These are phyloP conservation scores for Phytophthora europaea DNA, from an alignment of 352 stramenopile species.

Conservation along the genomic window DNA sequence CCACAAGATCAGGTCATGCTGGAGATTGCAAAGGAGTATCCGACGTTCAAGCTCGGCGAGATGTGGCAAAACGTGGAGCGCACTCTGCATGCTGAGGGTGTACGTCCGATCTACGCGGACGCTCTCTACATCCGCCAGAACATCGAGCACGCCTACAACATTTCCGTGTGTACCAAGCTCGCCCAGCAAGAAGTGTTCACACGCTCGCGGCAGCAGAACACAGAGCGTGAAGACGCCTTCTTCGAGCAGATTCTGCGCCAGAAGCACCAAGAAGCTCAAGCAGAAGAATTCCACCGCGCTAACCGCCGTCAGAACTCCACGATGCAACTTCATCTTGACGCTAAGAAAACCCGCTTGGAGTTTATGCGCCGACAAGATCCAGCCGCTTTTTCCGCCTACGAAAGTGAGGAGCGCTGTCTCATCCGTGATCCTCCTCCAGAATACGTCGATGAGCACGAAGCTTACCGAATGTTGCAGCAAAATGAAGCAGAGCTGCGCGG, in stretches of 20 bases:
- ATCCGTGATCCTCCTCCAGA: constrained; percentile 65
- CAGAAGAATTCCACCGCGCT: constrained; percentile 60
- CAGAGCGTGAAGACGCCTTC: constrained; percentile 51
- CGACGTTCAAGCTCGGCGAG: constrained; percentile 70
- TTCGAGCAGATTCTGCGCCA: constrained; percentile 66
- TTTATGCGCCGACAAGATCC: constrained; percentile 77
- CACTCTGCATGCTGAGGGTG: constrained; percentile 65
- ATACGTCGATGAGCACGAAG: constrained; percentile 59
- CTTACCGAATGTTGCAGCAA: constrained; percentile 39
- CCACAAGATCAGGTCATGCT: constrained; percentile 70
- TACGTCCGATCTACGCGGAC: constrained; percentile 81
- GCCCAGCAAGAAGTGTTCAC: constrained; percentile 64
- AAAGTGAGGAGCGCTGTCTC: constrained; percentile 50
- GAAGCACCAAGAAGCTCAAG: constrained; percentile 77
- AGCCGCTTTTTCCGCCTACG: constrained; percentile 57
- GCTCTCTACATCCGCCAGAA: constrained; percentile 76
- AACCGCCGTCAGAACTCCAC: constrained; percentile 76
- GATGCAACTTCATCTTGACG: constrained; percentile 79
- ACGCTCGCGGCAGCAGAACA: constrained; percentile 23
- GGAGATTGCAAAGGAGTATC: constrained; percentile 81
- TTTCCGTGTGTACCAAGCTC: constrained; percentile 70
- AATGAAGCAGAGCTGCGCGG: constrained; percentile 72
- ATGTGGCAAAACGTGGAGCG: constrained; percentile 84
- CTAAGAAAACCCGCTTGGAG: constrained; percentile 77
- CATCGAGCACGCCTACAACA: constrained; percentile 80